Evolutionary conservation across 768 basidiomycete species (phyloP).

Genomic region (Pulveroboletus sp.): DNA sequence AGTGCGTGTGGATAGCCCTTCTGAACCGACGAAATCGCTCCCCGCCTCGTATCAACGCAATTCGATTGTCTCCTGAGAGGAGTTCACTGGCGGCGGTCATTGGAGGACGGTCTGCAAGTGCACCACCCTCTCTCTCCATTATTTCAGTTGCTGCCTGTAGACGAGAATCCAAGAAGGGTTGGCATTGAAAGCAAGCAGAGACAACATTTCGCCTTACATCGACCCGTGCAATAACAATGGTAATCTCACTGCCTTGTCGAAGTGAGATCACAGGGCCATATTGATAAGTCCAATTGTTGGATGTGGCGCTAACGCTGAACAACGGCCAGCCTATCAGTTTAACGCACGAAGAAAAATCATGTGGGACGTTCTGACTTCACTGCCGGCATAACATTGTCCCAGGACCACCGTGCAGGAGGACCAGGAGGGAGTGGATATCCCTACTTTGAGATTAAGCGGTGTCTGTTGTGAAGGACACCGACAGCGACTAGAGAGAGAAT

Average conservation of each 20-base stretch:
- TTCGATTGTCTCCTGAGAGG: constrained; percentile 48
- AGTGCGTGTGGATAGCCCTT: constrained; percentile 50
- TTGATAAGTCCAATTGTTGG: constrained; percentile 48
- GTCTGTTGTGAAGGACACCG: background rate
- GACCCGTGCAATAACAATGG: too few species aligned
- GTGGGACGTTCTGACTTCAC: constrained; percentile 5
- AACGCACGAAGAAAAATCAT: too few species aligned
- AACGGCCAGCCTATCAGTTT: background rate
- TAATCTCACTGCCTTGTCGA: too few species aligned
- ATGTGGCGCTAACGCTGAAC: constrained; percentile 23
- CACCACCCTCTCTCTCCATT: constrained; percentile 21
- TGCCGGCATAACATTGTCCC: constrained; percentile 4
- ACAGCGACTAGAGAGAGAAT: background rate
- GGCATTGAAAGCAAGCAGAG: background rate
- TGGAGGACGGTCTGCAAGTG: too few species aligned
- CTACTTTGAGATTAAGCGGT: constrained; percentile 4
- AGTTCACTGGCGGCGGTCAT: too few species aligned
- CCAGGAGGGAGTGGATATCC: constrained; percentile 15
- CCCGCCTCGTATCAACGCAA: constrained; percentile 44
- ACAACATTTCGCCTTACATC: constrained; percentile 5
- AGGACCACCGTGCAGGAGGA: constrained; percentile 7
- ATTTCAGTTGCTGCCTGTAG: constrained; percentile 50
- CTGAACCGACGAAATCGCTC: constrained; percentile 51
- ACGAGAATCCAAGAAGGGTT: background rate
- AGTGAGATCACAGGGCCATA: too few species aligned